phyloP scores from a whole-genome alignment of 169 alveolate genomes.

The Plasmodium ovale region DNA sequence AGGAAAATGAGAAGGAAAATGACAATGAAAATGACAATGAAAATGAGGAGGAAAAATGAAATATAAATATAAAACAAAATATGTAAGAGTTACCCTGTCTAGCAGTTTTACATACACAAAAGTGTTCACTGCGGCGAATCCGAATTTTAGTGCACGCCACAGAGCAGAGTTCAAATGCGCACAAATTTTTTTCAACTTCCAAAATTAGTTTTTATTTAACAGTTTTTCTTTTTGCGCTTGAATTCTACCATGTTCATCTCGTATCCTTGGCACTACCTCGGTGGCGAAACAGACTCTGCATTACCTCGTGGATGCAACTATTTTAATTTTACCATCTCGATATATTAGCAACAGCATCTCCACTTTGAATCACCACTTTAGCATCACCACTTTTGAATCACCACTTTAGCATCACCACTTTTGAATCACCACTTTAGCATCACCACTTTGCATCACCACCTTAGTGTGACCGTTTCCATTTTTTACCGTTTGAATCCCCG shows the following conservation, averaged over 20 bases:
- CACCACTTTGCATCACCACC: too few species aligned
- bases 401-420: too few species aligned
- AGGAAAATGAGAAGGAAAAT: background rate
- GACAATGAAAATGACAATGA: background rate
- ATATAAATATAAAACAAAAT: too few species aligned
- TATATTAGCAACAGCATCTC: too few species aligned
- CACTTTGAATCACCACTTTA: too few species aligned
- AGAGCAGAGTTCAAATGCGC: too few species aligned
- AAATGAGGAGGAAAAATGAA: too few species aligned
- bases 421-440: too few species aligned
- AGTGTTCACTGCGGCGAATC: background rate
- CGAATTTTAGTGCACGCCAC: background rate
- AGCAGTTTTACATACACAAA: background rate
- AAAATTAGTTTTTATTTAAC: background rate
- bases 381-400: too few species aligned
- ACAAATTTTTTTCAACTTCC: background rate
- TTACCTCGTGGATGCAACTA: background rate
- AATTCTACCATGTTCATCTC: background rate
- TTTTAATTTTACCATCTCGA: background rate
- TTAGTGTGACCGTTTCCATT: too few species aligned
- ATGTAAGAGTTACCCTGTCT: too few species aligned
- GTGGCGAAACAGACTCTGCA: background rate
- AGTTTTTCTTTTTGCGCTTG: background rate
- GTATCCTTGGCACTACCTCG: background rate
- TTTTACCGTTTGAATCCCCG: too few species aligned